Conservation (phyloP, 2,329 filamentous ascomycete genomes). For the Xylaria sp. region DNA sequence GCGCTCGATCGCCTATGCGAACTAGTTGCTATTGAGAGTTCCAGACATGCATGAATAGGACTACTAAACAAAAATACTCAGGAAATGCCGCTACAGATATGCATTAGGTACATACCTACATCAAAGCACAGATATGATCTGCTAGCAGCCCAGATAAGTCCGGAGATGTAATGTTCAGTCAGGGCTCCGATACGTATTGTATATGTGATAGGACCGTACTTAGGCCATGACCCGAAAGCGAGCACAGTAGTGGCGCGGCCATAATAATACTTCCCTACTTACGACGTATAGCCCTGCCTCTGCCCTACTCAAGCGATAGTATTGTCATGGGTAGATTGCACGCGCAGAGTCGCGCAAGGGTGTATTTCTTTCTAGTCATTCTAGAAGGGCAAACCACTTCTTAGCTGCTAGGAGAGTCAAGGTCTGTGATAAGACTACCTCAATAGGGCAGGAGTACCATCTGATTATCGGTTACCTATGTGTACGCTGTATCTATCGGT, state of each 20-base stretch:
- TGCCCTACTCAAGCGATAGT: neutral
- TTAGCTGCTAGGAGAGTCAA: constrained; percentile 12
- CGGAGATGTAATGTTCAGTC: neutral
- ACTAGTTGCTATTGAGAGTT: constrained; percentile 2
- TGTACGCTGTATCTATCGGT: constrained; percentile 2
- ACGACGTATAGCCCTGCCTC: neutral
- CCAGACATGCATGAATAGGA: neutral
- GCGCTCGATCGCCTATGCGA: neutral
- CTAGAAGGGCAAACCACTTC: constrained; percentile 12
- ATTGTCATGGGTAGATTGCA: neutral
- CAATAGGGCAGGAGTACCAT: constrained; percentile 28
- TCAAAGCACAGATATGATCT: too few relatives aligned
- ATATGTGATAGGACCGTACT: neutral
- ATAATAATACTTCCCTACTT: neutral
- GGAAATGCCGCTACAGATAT: neutral
- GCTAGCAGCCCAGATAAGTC: neutral
- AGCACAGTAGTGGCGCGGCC: neutral
- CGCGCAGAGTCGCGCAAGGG: constrained; percentile 2
- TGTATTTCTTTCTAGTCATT: constrained; percentile 1
- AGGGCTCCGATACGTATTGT: neutral
- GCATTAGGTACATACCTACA: neutral
- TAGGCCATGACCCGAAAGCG: neutral
- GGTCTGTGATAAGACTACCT: constrained; percentile 24
- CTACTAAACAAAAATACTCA: neutral
- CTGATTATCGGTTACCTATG: constrained; percentile 14